A percentile compares a stretch with the other conserved stretches of the same genome.
phyloP scores from a whole-genome alignment of 495 filamentous ascomycete species.

The Sabuloglossum arenarium region DNA sequence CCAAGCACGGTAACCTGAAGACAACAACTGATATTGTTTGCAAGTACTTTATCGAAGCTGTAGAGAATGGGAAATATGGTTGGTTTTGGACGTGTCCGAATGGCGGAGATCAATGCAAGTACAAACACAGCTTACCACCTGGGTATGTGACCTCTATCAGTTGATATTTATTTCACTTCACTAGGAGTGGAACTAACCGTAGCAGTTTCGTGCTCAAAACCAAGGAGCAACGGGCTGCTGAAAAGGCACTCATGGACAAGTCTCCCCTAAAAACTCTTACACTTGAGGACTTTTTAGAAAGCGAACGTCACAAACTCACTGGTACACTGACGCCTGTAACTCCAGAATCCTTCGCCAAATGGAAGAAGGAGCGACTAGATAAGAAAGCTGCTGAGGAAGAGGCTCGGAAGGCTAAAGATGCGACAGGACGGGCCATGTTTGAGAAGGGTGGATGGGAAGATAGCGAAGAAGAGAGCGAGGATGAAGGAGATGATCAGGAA shows the following conservation, averaged over 20 bases:
- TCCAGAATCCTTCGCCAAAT: conserved; percentile 74
- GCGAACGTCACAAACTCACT: conserved; percentile 78
- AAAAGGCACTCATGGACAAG: conserved; percentile 96
- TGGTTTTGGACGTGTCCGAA: conserved; percentile 99
- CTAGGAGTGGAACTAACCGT: neutral
- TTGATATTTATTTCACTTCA: neutral
- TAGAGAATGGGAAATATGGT: conserved; percentile 95
- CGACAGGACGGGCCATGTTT: conserved; percentile 83
- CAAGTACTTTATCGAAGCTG: conserved; percentile 95
- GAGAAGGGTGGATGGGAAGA: conserved; percentile 84
- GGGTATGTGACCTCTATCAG: conserved; percentile 30
- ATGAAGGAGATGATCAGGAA: conserved; percentile 29
- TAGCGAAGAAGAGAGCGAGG: conserved; percentile 40
- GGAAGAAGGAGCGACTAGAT: conserved; percentile 82
- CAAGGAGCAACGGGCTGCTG: conserved; percentile 84
- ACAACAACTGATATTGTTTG: conserved; percentile 97
- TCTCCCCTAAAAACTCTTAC: conserved; percentile 86
- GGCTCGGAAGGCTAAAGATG: conserved; percentile 76
- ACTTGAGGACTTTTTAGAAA: conserved; percentile 91
- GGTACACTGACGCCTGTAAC: conserved; percentile 85
- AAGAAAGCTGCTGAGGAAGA: conserved; percentile 91
- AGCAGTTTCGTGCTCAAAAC: conserved; percentile 86
- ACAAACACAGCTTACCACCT: conserved; percentile 82
- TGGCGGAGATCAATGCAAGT: conserved; percentile 95
- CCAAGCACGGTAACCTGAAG: conserved; percentile 91